Base-by-base conservation (phyloP, 2,329 filamentous ascomycete species). In the Hymenoscyphus salicellus region DNA sequence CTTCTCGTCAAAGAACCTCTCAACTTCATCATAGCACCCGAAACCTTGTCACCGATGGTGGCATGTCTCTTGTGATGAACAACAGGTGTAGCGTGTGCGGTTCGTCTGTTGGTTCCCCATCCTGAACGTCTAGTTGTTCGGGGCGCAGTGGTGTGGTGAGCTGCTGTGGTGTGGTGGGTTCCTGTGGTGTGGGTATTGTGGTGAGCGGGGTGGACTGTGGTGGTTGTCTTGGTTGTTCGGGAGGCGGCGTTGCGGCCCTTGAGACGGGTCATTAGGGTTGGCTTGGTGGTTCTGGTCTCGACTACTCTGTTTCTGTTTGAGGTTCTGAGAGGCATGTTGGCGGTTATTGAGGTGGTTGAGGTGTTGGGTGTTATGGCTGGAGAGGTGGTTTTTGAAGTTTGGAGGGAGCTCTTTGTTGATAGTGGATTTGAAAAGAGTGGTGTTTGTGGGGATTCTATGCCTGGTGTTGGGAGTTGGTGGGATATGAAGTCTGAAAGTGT, bases 11-110 rank as follows among this genome's bases (percentile, higher is more conserved):
- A 74, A 62, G 81, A 85, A 7, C 91, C 91, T 77, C 86, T 87
- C 68, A 94, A 77, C 80, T 85, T 91, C 79, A 91, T 82, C 76
- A 94, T 80, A 0, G 90, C 90, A 20, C 91, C 91, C 59, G 84
- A 88, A 71, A 94, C 83, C 78, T 93, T 94, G 79, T 94, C 91
- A 57, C 89, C 89, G 69, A 93, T 80, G 46, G 83, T 85, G 2
- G 86, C 83, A 72, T 88, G 86, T 73, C 90, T 86, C 75, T 86
- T 84, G 62, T 91, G 89, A 74, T 89, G 87, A 66, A 86, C 83
- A 17, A 79, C 78, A 2, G 79, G 79, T 60, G 82, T 72, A 17
- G 78, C 74, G 75, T 49, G 46, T 4, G 46, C 46, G 1, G 73
- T 73, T 56, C 75, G 75, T 30, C 61, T 67, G 20, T 26, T 63